These are phyloP conservation scores for Ceratocystis albifundus DNA, from an alignment of 2,329 filamentous ascomycete species.

Conservation along the genomic window DNA sequence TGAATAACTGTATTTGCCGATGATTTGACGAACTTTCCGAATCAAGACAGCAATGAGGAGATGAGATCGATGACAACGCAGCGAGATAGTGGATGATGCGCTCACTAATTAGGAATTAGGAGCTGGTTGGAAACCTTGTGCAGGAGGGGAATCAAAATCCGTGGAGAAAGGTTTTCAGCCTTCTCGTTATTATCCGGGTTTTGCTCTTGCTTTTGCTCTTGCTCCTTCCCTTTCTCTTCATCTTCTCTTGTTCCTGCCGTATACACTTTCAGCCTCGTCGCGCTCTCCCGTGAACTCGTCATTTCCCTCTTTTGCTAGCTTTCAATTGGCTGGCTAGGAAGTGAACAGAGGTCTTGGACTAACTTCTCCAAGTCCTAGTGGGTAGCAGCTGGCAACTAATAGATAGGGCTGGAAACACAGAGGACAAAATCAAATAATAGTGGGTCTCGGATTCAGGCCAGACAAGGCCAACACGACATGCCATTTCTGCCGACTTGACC, in stretches of 20 bases:
- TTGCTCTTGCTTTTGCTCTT: neutral
- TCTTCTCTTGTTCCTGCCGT: neutral
- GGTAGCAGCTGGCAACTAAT: neutral
- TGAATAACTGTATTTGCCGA: neutral
- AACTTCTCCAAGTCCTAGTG: constrained; percentile 6
- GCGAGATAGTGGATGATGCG: neutral
- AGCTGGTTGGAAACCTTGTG: neutral
- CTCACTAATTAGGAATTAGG: too few relatives aligned
- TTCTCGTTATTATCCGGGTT: neutral
- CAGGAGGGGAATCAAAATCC: neutral
- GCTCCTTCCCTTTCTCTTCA: neutral
- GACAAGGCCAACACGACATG: neutral
- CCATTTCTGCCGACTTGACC: neutral
- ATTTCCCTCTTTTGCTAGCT: neutral
- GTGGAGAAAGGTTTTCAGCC: neutral
- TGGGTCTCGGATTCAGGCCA: neutral
- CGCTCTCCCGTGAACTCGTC: neutral
- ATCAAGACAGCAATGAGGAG: neutral
- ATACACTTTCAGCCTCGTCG: neutral
- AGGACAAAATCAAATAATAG: neutral
- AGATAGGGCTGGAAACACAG: neutral
- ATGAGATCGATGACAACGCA: neutral
- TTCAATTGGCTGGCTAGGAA: constrained; percentile 3
- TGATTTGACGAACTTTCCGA: neutral
- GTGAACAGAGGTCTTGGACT: neutral